phyloP scores from a whole-genome alignment of 495 filamentous ascomycete genomes.

The Trichoderma asperelloides region DNA sequence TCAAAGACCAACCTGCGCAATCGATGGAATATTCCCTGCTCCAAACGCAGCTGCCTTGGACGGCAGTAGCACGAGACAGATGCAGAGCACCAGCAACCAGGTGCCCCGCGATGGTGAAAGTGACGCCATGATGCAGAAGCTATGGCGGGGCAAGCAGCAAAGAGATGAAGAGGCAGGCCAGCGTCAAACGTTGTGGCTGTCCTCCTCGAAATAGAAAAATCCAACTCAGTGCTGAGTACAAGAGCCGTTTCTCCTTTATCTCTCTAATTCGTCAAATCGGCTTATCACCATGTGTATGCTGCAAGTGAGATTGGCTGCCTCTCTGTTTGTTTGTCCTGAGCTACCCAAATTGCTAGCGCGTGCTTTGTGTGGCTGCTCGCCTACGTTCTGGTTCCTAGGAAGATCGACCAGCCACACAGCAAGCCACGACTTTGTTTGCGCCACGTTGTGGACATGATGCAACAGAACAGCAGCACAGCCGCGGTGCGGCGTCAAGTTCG shows the following conservation, averaged over 20 bases:
- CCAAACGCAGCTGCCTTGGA: slow-evolving; percentile 69
- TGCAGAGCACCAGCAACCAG: slow-evolving; percentile 33
- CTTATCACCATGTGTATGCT: background rate
- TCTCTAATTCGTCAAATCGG: background rate
- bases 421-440: background rate
- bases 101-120: slow-evolving; percentile 29
- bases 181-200: background rate
- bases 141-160: background rate
- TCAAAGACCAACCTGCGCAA: slow-evolving; percentile 47
- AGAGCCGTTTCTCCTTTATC: background rate
- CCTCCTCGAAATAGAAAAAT: background rate
- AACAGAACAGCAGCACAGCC: background rate
- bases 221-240: background rate
- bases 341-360: no score
- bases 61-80: slow-evolving; percentile 55
- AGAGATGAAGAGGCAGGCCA: background rate
- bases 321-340: background rate
- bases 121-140: slow-evolving; percentile 26
- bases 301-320: background rate
- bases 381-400: background rate
- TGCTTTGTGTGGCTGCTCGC: background rate
- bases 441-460: background rate
- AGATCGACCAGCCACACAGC: background rate
- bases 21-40: slow-evolving; percentile 90
- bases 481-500: background rate